Evolutionary conservation across 495 filamentous ascomycete species (phyloP).

Genomic region (Annulohypoxylon stygium): DNA sequence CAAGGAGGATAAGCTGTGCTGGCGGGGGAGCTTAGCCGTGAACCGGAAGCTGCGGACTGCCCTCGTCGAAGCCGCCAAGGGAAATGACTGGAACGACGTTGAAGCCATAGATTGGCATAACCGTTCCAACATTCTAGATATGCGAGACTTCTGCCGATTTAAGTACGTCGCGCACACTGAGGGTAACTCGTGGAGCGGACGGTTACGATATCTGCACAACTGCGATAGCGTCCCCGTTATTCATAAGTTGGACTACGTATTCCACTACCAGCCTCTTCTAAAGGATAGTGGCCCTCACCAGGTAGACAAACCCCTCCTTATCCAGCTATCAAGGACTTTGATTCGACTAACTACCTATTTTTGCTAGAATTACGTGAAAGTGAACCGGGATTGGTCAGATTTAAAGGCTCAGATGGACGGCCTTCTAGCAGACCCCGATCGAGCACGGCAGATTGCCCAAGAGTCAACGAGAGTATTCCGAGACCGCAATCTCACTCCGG

Average conservation of each 20-base stretch:
- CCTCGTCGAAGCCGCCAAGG: slow-evolving; percentile 54
- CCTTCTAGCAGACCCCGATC: slow-evolving; percentile 55
- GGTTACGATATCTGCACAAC: slow-evolving; percentile 65
- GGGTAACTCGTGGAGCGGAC: slow-evolving; percentile 68
- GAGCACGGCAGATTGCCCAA: slow-evolving; percentile 64
- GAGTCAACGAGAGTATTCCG: slow-evolving; percentile 62
- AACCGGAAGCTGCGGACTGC: slow-evolving; percentile 55
- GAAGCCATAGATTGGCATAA: slow-evolving; percentile 59
- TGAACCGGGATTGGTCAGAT: slow-evolving; percentile 63
- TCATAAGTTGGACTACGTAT: slow-evolving; percentile 61
- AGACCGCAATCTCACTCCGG: slow-evolving; percentile 62
- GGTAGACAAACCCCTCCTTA: slow-evolving; percentile 10
- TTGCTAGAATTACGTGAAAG: slow-evolving; percentile 66
- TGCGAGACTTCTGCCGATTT: slow-evolving; percentile 63
- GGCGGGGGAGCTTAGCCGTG: slow-evolving; percentile 65
- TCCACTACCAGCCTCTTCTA: slow-evolving; percentile 60
- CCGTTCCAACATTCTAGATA: slow-evolving; percentile 55
- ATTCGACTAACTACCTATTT: not conserved
- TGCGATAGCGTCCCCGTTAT: slow-evolving; percentile 62
- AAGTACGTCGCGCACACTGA: slow-evolving; percentile 70
- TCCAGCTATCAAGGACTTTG: not conserved
- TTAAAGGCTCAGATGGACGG: slow-evolving; percentile 59
- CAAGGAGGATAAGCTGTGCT: slow-evolving; percentile 71
- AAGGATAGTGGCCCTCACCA: slow-evolving; percentile 63
- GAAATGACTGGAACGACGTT: slow-evolving; percentile 63